Evolutionary conservation across 805 yeast genomes (phyloP), one percentile per base, ranked within the genome.

Genomic region (Wickerhamiella shivajii): DNA sequence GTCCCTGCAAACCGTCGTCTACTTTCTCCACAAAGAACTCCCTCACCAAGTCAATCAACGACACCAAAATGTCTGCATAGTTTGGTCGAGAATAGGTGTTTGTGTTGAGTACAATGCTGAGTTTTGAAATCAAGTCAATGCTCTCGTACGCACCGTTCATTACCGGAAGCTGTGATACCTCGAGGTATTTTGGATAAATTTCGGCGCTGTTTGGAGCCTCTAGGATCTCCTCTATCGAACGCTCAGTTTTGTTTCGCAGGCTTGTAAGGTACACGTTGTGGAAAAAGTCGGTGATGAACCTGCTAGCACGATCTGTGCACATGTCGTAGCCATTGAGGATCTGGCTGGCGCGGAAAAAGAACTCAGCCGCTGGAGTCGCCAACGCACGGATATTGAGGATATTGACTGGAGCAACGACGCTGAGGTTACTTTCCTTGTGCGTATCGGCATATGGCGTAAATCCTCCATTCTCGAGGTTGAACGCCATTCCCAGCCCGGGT

Each of bases 361-460:
- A 85, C 36, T 85, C 56, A 30, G 81, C 61, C 24, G 81, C 71
- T 24, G 79, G 74, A 37, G 78, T 93, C 31, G 81, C 54, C 11
- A 84, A 66, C 4, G 78, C 66, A 42, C 85, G 66, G 76, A 85
- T 80, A 46, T 84, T 81, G 54, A 77, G 73, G 11, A 83, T 66
- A 46, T 72, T 73, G 2, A 81, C 72, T 1, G 41, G 61, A 42
- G 41, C 52, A 41, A 16, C 50, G 2, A 43, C 44, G 11, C 37
- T 38, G n/a, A 47, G 30, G 12, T 36, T 28, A 25, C 39, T 38
- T 27, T 46, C 44, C 18, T 39, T 34, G 13, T 36, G 33, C 1
- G 44, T 38, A 13, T 45, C 50, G 2, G 44, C 48, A 37, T 15
- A 17, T 1, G 59, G 42, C 26, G 51, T 33, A 24, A 33, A 33